phyloP scores from a whole-genome alignment of 495 filamentous ascomycete genomes.

The Cladorrhinum samala region DNA sequence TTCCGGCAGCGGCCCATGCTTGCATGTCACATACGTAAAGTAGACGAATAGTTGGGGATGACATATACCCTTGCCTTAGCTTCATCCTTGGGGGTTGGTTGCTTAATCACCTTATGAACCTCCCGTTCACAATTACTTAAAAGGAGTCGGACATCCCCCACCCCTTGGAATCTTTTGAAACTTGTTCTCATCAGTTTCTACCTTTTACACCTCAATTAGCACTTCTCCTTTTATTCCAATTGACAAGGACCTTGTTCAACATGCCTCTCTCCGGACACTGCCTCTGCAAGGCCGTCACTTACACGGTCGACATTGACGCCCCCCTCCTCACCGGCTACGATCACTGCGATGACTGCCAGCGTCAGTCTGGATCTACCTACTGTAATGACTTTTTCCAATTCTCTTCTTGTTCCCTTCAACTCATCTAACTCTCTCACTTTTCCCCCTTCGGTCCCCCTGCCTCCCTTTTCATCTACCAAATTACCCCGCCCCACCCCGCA shows the following conservation, averaged over 20 bases:
- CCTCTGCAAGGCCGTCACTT: conserved; percentile 63
- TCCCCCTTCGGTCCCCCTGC: too few species aligned
- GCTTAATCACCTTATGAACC: not conserved
- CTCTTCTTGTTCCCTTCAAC: too few species aligned
- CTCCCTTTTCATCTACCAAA: not conserved
- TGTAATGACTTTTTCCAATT: conserved; percentile 37
- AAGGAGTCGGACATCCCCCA: not conserved
- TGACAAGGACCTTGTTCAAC: conserved; percentile 21
- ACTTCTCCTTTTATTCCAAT: not conserved
- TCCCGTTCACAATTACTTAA: not conserved
- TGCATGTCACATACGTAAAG: too few species aligned
- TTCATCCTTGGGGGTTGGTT: not conserved
- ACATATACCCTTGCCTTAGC: too few species aligned
- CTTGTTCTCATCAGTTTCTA: not conserved
- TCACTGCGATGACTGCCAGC: conserved; percentile 69
- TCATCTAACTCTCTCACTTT: too few species aligned
- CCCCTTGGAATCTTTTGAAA: not conserved
- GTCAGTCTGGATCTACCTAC: conserved; percentile 62
- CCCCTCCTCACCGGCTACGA: conserved; percentile 57
- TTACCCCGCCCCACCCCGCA: not conserved
- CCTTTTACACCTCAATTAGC: not conserved
- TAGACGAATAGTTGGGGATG: too few species aligned
- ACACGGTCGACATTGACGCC: conserved; percentile 49
- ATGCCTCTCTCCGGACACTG: conserved; percentile 66
- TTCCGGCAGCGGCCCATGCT: too few species aligned